These are phyloP conservation scores for Thuidium tamariscinum DNA, from an alignment of 225 moss, liverwort and hornwort species.

Conservation along the genomic window DNA sequence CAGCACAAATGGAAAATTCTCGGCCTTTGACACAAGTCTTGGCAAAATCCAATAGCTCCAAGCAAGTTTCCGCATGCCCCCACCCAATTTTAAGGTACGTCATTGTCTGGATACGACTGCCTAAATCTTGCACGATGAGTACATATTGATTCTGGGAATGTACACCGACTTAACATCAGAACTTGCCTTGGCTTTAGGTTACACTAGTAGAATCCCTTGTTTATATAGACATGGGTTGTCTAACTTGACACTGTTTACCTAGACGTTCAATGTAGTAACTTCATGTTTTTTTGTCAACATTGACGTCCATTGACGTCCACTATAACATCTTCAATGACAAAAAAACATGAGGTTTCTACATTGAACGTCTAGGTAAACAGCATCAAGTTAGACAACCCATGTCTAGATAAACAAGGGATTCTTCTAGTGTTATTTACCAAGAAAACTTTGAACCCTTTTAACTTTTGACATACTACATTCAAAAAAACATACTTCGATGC, in stretches of 20 bases:
- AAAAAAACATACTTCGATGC: not conserved
- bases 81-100: not conserved
- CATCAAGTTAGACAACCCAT: too few species aligned
- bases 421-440: not conserved
- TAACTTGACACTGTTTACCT: too few species aligned
- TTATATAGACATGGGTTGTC: too few species aligned
- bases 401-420: too few species aligned
- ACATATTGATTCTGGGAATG: not conserved
- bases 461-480: not conserved
- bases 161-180: not conserved
- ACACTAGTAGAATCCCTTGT: too few species aligned
- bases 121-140: not conserved
- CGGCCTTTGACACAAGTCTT: not conserved
- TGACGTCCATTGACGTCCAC: too few species aligned
- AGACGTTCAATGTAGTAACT: too few species aligned
- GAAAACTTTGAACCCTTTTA: not conserved
- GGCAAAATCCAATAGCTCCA: not conserved
- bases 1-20: not conserved
- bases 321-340: too few species aligned
- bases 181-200: not conserved
- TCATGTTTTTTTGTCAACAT: too few species aligned
- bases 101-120: not conserved
- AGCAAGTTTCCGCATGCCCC: not conserved
- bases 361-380: too few species aligned
- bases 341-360: too few species aligned